Conservation (phyloP, 169 alveolate genomes). For the Ichthyophthirius multifiliis region DNA sequence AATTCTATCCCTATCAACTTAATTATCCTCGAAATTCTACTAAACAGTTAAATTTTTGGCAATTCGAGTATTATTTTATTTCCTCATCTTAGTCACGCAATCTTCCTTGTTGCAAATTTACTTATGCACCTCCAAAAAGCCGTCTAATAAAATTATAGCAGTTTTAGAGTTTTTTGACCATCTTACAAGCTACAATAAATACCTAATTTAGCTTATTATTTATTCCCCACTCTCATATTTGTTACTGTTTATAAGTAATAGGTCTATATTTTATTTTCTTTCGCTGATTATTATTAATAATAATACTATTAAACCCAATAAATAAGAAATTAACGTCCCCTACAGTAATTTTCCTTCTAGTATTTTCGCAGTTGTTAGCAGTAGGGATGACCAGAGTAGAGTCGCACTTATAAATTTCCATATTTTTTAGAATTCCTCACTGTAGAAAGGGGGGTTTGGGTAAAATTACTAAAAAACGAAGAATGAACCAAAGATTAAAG, state of each 20-base stretch:
- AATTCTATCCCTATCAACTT: background rate
- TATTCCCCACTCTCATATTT: background rate
- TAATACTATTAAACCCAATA: slow-evolving; percentile 4
- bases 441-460: background rate
- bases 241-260: background rate
- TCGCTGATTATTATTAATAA: background rate
- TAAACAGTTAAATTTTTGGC: background rate
- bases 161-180: slow-evolving; percentile 6
- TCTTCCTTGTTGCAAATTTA: background rate
- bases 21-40: background rate
- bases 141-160: background rate
- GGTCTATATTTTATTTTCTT: background rate
- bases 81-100: background rate
- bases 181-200: background rate
- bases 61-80: background rate
- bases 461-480: slow-evolving; percentile 3
- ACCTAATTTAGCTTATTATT: background rate
- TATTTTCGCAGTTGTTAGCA: slow-evolving; percentile 1
- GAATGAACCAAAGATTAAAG: background rate
- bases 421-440: slow-evolving; percentile 2
- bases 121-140: background rate
- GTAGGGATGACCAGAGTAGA: slow-evolving; percentile 11
- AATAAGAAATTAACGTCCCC: slow-evolving; percentile 17
- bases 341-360: background rate
- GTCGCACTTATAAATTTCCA: slow-evolving; percentile 13